Conservation (phyloP, 2,329 filamentous ascomycete species). For the Neofusicoccum kwambonambiense region DNA sequence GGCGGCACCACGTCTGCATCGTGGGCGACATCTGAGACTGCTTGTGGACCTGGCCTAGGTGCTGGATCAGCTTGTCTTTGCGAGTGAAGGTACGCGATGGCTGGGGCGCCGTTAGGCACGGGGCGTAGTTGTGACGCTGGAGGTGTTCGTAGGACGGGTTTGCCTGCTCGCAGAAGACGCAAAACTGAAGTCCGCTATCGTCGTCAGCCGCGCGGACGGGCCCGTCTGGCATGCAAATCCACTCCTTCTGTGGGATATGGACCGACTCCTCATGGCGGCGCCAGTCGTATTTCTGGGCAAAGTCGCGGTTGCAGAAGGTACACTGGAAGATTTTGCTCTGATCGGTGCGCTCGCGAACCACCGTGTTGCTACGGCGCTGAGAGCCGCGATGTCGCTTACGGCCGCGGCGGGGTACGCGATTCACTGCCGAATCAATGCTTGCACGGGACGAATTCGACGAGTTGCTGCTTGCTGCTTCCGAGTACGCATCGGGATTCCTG, state of each 20-base stretch:
- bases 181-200: slow-evolving; percentile 51
- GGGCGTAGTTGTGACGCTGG: slow-evolving; percentile 50
- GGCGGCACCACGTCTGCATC: slow-evolving; percentile 32
- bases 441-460: slow-evolving; percentile 25
- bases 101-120: slow-evolving; percentile 58
- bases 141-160: slow-evolving; percentile 49
- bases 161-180: slow-evolving; percentile 50
- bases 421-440: slow-evolving; percentile 24
- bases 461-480: slow-evolving; percentile 22
- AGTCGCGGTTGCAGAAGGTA: slow-evolving; percentile 52
- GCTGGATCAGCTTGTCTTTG: slow-evolving; percentile 52
- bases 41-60: slow-evolving; percentile 49
- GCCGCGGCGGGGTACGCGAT: slow-evolving; percentile 25
- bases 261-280: slow-evolving; percentile 61
- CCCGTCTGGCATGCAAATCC: slow-evolving; percentile 51
- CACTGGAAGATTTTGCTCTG: slow-evolving; percentile 46
- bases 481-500: slow-evolving; percentile 12
- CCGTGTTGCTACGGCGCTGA: not conserved
- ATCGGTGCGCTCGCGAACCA: slow-evolving; percentile 24
- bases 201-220: slow-evolving; percentile 45
- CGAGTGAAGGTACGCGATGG: slow-evolving; percentile 55
- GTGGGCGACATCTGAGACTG: slow-evolving; percentile 53
- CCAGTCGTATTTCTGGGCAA: slow-evolving; percentile 54
- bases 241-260: slow-evolving; percentile 65
- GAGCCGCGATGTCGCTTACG: slow-evolving; percentile 26